These are phyloP conservation scores for Trifolium repens DNA, from an alignment of 306 rosid species.

Conservation along the genomic window DNA sequence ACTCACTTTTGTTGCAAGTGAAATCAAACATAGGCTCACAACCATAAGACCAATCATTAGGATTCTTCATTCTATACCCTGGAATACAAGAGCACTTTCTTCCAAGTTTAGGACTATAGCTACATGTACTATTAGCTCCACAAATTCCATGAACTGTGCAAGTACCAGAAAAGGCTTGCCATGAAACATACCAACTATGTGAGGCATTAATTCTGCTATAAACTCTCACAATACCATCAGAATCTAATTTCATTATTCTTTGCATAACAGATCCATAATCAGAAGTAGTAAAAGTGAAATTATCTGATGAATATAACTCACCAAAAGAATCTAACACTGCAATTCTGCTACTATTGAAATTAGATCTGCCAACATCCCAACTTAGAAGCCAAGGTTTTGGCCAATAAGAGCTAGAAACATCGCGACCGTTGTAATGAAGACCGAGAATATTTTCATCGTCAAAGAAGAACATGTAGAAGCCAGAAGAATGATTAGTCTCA, in stretches of 20 bases:
- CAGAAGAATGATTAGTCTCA: constrained; percentile 35
- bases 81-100: constrained; percentile 47
- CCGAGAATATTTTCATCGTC: constrained; percentile 36
- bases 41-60: constrained; percentile 51
- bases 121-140: constrained; percentile 45
- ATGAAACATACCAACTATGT: constrained; percentile 40
- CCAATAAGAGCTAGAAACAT: constrained; percentile 41
- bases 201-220: constrained; percentile 22
- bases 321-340: constrained; percentile 36
- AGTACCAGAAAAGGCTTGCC: constrained; percentile 29
- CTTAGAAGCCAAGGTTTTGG: constrained; percentile 12
- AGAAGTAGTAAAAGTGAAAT: background rate
- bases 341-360: constrained; percentile 22
- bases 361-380: constrained; percentile 16
- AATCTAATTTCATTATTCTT: constrained; percentile 37
- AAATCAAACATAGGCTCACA: constrained; percentile 48
- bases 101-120: constrained; percentile 9
- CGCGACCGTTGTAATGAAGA: constrained; percentile 31
- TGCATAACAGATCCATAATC: constrained; percentile 33
- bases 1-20: constrained; percentile 27
- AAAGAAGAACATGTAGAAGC: constrained; percentile 39
- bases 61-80: constrained; percentile 35
- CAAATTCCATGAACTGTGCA: constrained; percentile 44
- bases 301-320: constrained; percentile 16
- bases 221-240: constrained; percentile 38